Base-by-base conservation (phyloP, 164 flowering plant species). In the Tetrastigma voinierianum region DNA sequence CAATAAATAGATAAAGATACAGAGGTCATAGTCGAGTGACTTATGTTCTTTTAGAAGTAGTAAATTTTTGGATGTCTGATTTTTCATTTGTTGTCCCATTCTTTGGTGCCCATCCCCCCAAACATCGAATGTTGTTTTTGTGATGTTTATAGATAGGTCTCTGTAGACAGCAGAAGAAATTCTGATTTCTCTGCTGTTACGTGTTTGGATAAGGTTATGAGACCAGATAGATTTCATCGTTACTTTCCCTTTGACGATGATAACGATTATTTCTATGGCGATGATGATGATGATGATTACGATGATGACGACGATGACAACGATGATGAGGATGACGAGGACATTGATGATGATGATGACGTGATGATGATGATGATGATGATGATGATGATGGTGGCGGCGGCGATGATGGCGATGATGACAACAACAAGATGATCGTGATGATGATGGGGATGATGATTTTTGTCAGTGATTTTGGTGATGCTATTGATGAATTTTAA, bases 121-220 rank as follows among this genome's bases (percentile, higher is more conserved):
- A 52, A 32, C 17, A 0, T 12, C 61, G 17, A 13, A 19, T 51
- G 17, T 40, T 17, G 59, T 25, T 54, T 17, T 48, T 62, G 32
- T 62, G 61, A 16, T 70, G 56, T 25, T 44, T n/a, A 57, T 56
- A 43, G 54, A 51, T 57, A 55, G 51, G 62, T 59, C 59, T 61
- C 15, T 52, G 54, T 61, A 62, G 65, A 77, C 68, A 69, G 79
- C 77, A 72, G 80, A 81, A 72, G 82, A 76, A 61, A 46, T 72
- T 70, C 84, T 83, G 72, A 89, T 77, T 78, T 80, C 81, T 81
- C 64, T 68, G 74, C 80, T 79, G 72, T 74, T 78, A 68, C 72
- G 77, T 85, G 71, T 77, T 70, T 72, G 72, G 40, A 66, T 32
- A 83, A 81, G 86, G 82, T 74, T 70, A 66, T 46, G 70, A 72